phyloP scores from a whole-genome alignment of 1,284 basidiomycete species.

The Malassezia cuniculi region DNA sequence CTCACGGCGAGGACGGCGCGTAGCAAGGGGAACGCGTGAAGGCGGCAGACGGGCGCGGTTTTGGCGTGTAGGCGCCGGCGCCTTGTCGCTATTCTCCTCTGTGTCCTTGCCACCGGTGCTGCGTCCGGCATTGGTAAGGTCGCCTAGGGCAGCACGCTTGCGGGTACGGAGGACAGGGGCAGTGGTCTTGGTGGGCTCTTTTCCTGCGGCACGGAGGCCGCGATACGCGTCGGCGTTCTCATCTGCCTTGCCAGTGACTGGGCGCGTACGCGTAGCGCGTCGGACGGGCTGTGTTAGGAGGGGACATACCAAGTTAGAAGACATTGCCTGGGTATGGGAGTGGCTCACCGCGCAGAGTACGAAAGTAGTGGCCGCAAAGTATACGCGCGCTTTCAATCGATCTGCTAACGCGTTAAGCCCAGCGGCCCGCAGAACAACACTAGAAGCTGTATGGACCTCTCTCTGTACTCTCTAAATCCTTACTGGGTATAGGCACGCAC shows the following conservation, averaged over 20 bases:
- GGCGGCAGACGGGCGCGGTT: not conserved
- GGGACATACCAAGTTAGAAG: constrained; percentile 13
- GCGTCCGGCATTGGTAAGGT: constrained; percentile 39
- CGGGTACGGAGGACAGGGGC: constrained; percentile 32
- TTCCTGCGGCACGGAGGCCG: not conserved
- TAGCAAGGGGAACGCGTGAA: constrained; percentile 15
- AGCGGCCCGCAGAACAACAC: too few relatives aligned
- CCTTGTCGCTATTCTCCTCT: constrained; percentile 7
- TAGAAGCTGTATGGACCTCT: too few relatives aligned
- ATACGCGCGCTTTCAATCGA: too few relatives aligned
- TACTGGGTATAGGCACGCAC: too few relatives aligned
- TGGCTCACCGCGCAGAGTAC: too few relatives aligned
- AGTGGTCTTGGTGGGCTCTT: constrained; percentile 8
- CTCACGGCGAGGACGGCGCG: constrained; percentile 39
- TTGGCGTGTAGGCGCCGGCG: constrained; percentile 1
- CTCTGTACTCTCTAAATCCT: too few relatives aligned
- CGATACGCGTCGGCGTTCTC: constrained; percentile 11
- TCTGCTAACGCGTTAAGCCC: too few relatives aligned
- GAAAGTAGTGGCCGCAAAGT: too few relatives aligned
- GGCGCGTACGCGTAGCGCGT: constrained; percentile 9
- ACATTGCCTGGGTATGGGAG: constrained; percentile 3
- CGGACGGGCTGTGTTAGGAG: constrained; percentile 14
- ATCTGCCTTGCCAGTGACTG: constrained; percentile 8
- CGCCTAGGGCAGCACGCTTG: constrained; percentile 41
- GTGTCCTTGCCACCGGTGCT: constrained; percentile 5